These are phyloP conservation scores for Alternaria sp. DNA, from an alignment of 2,329 filamentous ascomycete genomes.

Conservation along the genomic window DNA sequence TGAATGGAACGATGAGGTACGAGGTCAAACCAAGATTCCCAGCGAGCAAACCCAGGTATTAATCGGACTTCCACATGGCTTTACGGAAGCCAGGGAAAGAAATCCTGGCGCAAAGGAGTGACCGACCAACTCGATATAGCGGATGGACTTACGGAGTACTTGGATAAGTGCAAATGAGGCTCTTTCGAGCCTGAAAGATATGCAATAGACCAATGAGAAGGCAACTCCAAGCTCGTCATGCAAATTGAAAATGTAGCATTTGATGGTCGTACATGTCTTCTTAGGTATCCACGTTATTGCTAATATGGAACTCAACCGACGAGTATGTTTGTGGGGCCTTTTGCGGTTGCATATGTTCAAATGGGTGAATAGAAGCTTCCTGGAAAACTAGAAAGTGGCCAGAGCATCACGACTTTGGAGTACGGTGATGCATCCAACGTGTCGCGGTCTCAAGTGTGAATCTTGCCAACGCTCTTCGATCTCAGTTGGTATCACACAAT, in stretches of 20 bases:
- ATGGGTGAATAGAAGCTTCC: background rate
- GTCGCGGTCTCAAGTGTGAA: background rate
- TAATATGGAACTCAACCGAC: constrained; percentile 26
- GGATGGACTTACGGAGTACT: constrained; percentile 19
- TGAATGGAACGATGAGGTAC: background rate
- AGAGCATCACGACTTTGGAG: background rate
- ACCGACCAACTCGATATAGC: constrained; percentile 17
- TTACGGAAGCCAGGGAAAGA: constrained; percentile 4
- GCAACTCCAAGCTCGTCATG: constrained; percentile 18
- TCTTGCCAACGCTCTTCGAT: background rate
- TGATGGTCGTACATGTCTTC: constrained; percentile 16
- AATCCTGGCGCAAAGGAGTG: constrained; percentile 5
- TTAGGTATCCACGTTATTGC: constrained; percentile 22
- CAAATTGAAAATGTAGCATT: constrained; percentile 12
- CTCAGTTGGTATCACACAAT: constrained; percentile 1
- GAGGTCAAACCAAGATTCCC: background rate
- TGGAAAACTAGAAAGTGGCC: background rate
- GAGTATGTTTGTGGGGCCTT: constrained; percentile 21
- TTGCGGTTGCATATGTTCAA: background rate
- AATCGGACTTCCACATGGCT: constrained; percentile 13
- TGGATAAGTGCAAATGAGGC: constrained; percentile 19
- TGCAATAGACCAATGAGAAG: constrained; percentile 14
- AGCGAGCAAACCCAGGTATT: constrained; percentile 14
- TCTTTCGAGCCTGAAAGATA: constrained; percentile 14
- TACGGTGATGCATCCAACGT: background rate